Evolutionary conservation across 2,329 filamentous ascomycete species (phyloP).

Genomic region (Phaeosphaeria sp.): DNA sequence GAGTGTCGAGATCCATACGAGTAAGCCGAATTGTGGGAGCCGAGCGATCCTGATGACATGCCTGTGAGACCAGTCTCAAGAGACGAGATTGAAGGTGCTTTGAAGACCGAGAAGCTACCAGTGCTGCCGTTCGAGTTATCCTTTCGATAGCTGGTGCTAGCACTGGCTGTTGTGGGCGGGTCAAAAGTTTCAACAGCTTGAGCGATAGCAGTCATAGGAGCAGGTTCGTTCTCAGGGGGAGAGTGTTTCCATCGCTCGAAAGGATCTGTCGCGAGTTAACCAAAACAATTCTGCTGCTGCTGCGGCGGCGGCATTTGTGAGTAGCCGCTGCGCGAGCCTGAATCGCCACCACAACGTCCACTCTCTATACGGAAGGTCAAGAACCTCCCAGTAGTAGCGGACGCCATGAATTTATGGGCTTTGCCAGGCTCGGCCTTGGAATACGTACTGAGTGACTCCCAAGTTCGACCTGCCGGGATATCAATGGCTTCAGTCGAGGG

Average conservation of each 20-base stretch:
- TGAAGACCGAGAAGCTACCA: conserved; percentile 57
- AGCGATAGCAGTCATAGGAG: conserved; percentile 68
- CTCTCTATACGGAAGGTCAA: conserved; percentile 26
- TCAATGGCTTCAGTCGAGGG: conserved; percentile 71
- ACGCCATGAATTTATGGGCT: conserved; percentile 24
- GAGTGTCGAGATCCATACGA: conserved; percentile 64
- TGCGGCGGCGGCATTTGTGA: conserved; percentile 10
- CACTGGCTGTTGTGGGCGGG: conserved; percentile 36
- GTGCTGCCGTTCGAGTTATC: conserved; percentile 57
- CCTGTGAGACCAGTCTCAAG: conserved; percentile 57
- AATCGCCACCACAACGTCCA: conserved; percentile 3
- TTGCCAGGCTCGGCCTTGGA: conserved; percentile 16
- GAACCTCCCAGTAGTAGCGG: conserved; percentile 25
- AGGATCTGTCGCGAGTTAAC: conserved; percentile 62
- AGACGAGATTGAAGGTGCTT: conserved; percentile 61
- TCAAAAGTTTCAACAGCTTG: conserved; percentile 60
- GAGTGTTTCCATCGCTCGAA: conserved; percentile 74
- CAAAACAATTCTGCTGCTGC: conserved; percentile 32
- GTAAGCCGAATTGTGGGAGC: conserved; percentile 63
- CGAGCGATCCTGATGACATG: conserved; percentile 61
- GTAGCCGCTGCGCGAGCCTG: conserved; percentile 6
- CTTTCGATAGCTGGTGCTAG: conserved; percentile 54
- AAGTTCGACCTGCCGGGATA: conserved; percentile 70
- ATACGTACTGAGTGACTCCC: conserved; percentile 50
- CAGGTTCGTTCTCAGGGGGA: conserved; percentile 73